phyloP scores from a whole-genome alignment of 805 yeast genomes.

The Isabelozyma gotoi region DNA sequence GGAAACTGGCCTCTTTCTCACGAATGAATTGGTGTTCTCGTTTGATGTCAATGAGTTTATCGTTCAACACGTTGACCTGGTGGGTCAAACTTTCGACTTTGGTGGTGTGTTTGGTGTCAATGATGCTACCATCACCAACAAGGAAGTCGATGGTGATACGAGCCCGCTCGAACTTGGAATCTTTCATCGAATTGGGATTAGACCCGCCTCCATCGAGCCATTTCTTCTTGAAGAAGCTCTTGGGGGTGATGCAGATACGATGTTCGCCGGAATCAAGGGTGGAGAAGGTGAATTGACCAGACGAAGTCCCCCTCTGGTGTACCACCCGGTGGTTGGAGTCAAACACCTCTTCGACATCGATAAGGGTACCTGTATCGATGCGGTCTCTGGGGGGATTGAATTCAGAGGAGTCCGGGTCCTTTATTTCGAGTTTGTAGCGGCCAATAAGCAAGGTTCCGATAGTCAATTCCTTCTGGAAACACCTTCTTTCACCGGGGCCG shows the following conservation, averaged over 20 bases:
- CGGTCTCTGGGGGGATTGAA: slow-evolving; percentile 30
- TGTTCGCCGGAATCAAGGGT: slow-evolving; percentile 26
- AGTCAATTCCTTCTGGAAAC: slow-evolving; percentile 57
- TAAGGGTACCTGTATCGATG: slow-evolving; percentile 27
- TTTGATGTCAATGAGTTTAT: slow-evolving; percentile 56
- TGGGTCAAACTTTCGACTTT: slow-evolving; percentile 51
- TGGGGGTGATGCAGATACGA: slow-evolving; percentile 25
- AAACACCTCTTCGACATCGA: slow-evolving; percentile 47
- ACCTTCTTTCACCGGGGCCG: slow-evolving; percentile 51
- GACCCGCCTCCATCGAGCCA: slow-evolving; percentile 13
- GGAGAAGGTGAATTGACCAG: slow-evolving; percentile 26
- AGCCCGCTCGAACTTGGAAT: slow-evolving; percentile 19
- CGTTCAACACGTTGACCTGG: slow-evolving; percentile 55
- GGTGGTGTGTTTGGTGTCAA: slow-evolving; percentile 42
- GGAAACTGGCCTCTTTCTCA: slow-evolving; percentile 21
- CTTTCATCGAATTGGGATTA: slow-evolving; percentile 12
- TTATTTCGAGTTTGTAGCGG: slow-evolving; percentile 47
- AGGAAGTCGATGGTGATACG: slow-evolving; percentile 19
- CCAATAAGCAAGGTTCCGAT: slow-evolving; percentile 51
- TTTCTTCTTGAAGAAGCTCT: slow-evolving; percentile 15
- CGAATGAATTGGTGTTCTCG: slow-evolving; percentile 56
- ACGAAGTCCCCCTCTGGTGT: slow-evolving; percentile 20
- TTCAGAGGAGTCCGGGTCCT: slow-evolving; percentile 31
- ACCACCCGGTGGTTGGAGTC: slow-evolving; percentile 20
- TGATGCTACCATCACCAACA: slow-evolving; percentile 17